phyloP scores from a whole-genome alignment of 768 basidiomycete genomes.

The Daedaleopsis nitida region DNA sequence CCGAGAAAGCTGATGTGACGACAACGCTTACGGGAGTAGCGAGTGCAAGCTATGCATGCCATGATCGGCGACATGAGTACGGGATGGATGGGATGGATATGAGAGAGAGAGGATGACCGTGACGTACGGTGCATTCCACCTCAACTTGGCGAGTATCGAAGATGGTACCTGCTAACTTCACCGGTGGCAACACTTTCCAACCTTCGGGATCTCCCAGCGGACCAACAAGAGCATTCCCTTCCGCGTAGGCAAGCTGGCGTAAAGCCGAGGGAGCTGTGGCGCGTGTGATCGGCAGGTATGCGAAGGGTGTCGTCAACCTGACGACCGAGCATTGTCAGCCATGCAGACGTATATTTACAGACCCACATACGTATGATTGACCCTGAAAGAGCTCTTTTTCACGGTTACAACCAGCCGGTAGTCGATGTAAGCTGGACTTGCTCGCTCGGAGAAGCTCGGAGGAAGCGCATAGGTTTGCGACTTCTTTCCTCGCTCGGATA shows the following conservation, averaged over 20 bases:
- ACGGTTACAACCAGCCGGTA: constrained; percentile 55
- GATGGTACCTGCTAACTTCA: constrained; percentile 36
- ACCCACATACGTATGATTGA: constrained; percentile 47
- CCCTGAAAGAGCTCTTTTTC: constrained; percentile 48
- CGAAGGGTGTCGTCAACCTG: constrained; percentile 32
- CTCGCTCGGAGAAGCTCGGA: constrained; percentile 56
- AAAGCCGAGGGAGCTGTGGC: constrained; percentile 39
- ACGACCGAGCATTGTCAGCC: neutral
- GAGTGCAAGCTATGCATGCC: constrained; percentile 43
- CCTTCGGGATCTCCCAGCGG: constrained; percentile 45
- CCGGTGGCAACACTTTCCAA: constrained; percentile 38
- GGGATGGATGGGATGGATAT: no score
- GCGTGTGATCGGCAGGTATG: constrained; percentile 35
- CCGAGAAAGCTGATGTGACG: constrained; percentile 30
- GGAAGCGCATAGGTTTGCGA: constrained; percentile 45
- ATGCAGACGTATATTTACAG: neutral
- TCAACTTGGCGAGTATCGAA: constrained; percentile 35
- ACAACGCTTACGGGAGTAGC: constrained; percentile 45
- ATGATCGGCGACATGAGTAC: neutral
- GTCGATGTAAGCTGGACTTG: constrained; percentile 57
- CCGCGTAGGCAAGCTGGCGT: constrained; percentile 39
- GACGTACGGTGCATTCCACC: constrained; percentile 36
- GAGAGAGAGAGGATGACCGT: neutral
- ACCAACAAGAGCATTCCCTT: constrained; percentile 35
- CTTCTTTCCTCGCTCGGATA: constrained; percentile 38